These are phyloP conservation scores for Mucor indicus DNA, from an alignment of 371 early-diverging fungal genomes.

Conservation along the genomic window DNA sequence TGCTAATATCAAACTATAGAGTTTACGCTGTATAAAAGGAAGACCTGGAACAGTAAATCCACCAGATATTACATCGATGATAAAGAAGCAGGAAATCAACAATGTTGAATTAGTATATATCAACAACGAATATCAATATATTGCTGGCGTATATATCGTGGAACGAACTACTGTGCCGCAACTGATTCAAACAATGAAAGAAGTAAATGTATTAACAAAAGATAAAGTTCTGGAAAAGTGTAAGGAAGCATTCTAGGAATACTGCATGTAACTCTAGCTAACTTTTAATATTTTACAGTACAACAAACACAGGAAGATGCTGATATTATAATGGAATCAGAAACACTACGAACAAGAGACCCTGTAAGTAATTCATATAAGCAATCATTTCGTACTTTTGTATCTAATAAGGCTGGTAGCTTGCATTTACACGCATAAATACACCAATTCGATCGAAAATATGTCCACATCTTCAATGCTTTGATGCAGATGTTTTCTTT, in stretches of 20 bases:
- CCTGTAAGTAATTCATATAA: slow-evolving; percentile 50
- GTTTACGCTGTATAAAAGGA: slow-evolving; percentile 54
- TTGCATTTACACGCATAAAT: slow-evolving; percentile 61
- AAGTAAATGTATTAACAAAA: slow-evolving; percentile 36
- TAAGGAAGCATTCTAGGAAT: slow-evolving; percentile 26
- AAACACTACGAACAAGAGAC: slow-evolving; percentile 54
- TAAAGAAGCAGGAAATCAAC: slow-evolving; percentile 30
- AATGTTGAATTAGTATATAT: slow-evolving; percentile 57
- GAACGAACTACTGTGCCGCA: slow-evolving; percentile 37
- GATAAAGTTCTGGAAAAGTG: slow-evolving; percentile 44
- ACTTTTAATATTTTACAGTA: slow-evolving; percentile 15
- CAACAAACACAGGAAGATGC: slow-evolving; percentile 41
- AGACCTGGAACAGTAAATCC: slow-evolving; percentile 64
- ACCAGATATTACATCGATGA: slow-evolving; percentile 52
- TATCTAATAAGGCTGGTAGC: slow-evolving; percentile 31
- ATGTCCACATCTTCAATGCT: slow-evolving; percentile 79
- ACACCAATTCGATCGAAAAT: slow-evolving; percentile 56
- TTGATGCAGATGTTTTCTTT: slow-evolving; percentile 66
- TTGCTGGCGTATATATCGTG: slow-evolving; percentile 45
- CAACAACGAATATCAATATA: slow-evolving; percentile 48
- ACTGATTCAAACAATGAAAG: slow-evolving; percentile 42
- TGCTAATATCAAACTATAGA: slow-evolving; percentile 22
- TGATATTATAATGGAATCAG: slow-evolving; percentile 52
- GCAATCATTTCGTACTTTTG: not conserved
- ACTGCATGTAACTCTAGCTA: too few relatives aligned